These are phyloP conservation scores for Sporothrix pseudoabietina DNA, from an alignment of 2,329 filamentous ascomycete genomes.

Conservation along the genomic window DNA sequence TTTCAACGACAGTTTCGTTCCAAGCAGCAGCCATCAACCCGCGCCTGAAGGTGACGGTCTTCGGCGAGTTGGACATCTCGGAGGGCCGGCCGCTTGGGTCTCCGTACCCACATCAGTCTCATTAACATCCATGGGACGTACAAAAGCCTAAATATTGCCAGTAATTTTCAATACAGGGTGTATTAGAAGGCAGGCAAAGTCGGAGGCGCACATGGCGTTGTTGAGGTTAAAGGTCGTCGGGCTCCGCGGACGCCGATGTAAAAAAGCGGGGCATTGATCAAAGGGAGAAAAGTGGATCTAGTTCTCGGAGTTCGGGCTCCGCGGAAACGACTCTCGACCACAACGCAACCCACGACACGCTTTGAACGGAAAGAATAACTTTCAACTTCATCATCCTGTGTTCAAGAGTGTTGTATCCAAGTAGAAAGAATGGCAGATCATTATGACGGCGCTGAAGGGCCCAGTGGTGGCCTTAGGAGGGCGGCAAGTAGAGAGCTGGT, in stretches of 20 bases:
- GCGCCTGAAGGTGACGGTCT: not conserved
- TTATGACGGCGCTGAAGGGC: not conserved
- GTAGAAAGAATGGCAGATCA: not conserved
- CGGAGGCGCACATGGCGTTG: not conserved
- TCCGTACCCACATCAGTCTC: not conserved
- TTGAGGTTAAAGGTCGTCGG: not conserved
- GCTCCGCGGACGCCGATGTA: conserved; percentile 2
- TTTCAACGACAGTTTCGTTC: not conserved
- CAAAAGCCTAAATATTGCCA: not conserved
- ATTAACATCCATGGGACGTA: not conserved
- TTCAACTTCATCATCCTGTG: not conserved
- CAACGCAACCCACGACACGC: not conserved
- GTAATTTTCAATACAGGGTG: not conserved
- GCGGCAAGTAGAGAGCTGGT: not conserved
- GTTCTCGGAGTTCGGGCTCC: conserved; percentile 21
- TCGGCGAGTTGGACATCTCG: not conserved
- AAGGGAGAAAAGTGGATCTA: conserved; percentile 10
- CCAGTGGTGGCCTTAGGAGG: not conserved
- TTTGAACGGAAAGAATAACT: not conserved
- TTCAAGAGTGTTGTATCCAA: not conserved
- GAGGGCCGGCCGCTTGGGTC: not conserved
- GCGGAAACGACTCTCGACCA: not conserved
- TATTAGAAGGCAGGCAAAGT: not conserved
- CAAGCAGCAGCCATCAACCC: not conserved
- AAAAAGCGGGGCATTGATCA: not conserved